A percentile compares a stretch with the other conserved stretches of the same genome.
phyloP scores from a whole-genome alignment of 2,329 filamentous ascomycete genomes.

The Aureobasidium sp. region DNA sequence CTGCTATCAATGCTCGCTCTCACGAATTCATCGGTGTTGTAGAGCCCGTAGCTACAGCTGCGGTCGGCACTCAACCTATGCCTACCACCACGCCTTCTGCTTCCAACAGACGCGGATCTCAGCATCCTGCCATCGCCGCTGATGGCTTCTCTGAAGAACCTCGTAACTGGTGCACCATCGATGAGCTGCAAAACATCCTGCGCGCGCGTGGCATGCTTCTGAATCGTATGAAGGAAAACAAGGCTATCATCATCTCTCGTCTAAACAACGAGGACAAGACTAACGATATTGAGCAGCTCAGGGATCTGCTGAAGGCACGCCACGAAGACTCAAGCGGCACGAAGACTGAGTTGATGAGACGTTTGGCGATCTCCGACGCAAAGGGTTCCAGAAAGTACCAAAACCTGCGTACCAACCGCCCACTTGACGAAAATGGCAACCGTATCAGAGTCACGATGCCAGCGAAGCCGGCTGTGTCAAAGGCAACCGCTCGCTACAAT shows the following conservation, averaged over 20 bases:
- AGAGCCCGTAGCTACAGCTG: background rate
- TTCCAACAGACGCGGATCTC: background rate
- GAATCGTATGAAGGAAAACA: slow-evolving; percentile 15
- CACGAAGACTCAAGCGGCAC: slow-evolving; percentile 19
- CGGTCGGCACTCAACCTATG: background rate
- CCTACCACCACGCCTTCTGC: background rate
- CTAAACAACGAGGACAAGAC: slow-evolving; percentile 19
- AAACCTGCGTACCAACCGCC: background rate
- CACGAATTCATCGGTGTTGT: background rate
- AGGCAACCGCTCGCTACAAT: background rate
- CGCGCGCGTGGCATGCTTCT: slow-evolving; percentile 14
- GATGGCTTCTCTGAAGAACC: slow-evolving; percentile 13
- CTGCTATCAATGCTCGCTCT: background rate
- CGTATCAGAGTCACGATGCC: background rate
- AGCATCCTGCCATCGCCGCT: background rate
- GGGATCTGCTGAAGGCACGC: slow-evolving; percentile 19
- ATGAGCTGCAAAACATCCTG: slow-evolving; percentile 13
- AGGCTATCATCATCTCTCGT: slow-evolving; percentile 11
- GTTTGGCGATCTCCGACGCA: slow-evolving; percentile 22
- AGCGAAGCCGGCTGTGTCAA: background rate
- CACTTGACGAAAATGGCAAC: background rate
- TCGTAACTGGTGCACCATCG: slow-evolving; percentile 12
- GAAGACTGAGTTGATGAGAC: slow-evolving; percentile 18
- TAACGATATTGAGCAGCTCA: slow-evolving; percentile 20
- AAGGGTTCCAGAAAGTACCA: slow-evolving; percentile 6